These are phyloP conservation scores for Magnolia kwangsiensis DNA, from an alignment of 164 flowering plant species.

Conservation along the genomic window DNA sequence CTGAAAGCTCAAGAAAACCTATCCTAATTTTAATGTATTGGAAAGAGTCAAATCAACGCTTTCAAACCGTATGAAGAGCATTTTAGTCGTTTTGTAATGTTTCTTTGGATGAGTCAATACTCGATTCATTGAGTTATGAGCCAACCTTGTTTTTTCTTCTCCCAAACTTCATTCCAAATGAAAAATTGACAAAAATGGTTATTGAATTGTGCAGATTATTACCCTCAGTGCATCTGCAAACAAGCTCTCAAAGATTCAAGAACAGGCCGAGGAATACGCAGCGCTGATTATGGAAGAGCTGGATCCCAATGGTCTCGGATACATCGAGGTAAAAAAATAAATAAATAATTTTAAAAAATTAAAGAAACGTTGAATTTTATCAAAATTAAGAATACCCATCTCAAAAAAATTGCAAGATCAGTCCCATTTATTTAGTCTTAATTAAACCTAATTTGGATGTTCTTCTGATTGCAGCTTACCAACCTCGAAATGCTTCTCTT, in stretches of 20 bases:
- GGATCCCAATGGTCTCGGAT: constrained; percentile 45
- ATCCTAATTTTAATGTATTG: not conserved
- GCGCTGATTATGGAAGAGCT: constrained; percentile 64
- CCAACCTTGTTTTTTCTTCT: not conserved
- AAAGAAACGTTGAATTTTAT: not conserved
- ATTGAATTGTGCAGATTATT: constrained; percentile 29
- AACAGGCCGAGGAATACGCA: constrained; percentile 53
- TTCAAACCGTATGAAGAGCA: not conserved
- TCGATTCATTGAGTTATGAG: not conserved
- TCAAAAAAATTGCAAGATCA: not conserved
- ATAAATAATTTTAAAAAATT: not conserved
- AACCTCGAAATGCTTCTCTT: constrained; percentile 32
- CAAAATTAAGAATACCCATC: not conserved
- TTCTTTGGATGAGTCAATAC: not conserved
- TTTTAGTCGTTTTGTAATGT: no score
- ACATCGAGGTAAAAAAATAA: constrained; percentile 38
- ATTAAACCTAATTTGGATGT: not conserved
- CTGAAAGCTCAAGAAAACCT: not conserved
- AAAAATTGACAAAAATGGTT: not conserved
- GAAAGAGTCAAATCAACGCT: not conserved
- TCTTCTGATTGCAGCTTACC: constrained; percentile 14
- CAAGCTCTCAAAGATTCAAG: constrained; percentile 42
- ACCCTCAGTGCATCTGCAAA: constrained; percentile 54
- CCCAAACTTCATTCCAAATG: not conserved
- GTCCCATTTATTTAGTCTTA: not conserved